Evolutionary conservation across 805 yeast species (phyloP).

Genomic region (Sugiyamaella mastotermitis): DNA sequence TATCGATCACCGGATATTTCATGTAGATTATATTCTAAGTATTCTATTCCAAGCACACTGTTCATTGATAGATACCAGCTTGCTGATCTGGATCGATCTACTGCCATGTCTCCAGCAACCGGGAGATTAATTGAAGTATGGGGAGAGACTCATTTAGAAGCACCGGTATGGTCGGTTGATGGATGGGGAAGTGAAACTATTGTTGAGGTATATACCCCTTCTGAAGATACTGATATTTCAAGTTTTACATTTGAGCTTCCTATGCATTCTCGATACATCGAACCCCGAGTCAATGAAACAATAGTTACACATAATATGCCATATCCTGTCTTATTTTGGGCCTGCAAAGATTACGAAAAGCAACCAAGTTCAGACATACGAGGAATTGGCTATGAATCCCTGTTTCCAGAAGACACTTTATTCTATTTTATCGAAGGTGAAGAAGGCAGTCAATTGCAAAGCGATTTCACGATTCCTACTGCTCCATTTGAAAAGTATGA

Average conservation of each 20-base stretch:
- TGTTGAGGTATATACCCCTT: slow-evolving; percentile 29
- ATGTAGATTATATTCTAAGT: slow-evolving; percentile 41
- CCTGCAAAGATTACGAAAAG: slow-evolving; percentile 37
- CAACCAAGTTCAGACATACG: slow-evolving; percentile 14
- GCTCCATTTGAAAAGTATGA: slow-evolving; percentile 31
- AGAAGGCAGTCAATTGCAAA: slow-evolving; percentile 13
- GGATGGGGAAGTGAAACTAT: slow-evolving; percentile 45
- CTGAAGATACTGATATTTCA: slow-evolving; percentile 17
- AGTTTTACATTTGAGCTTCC: slow-evolving; percentile 33
- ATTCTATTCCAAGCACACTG: slow-evolving; percentile 40
- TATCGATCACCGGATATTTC: slow-evolving; percentile 18
- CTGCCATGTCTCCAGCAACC: slow-evolving; percentile 20
- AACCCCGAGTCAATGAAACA: slow-evolving; percentile 30
- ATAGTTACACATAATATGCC: slow-evolving; percentile 24
- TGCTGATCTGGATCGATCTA: slow-evolving; percentile 27
- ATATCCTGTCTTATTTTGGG: slow-evolving; percentile 44
- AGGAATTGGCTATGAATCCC: slow-evolving; percentile 39
- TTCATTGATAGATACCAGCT: slow-evolving; percentile 55
- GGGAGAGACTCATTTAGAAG: slow-evolving; percentile 55
- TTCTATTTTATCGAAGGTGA: slow-evolving; percentile 33
- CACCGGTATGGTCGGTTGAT: slow-evolving; percentile 43
- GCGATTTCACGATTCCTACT: slow-evolving; percentile 38
- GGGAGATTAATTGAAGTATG: slow-evolving; percentile 36
- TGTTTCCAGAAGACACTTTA: slow-evolving; percentile 41
- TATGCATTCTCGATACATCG: slow-evolving; percentile 47